These are phyloP conservation scores for Prosopis cineraria DNA, from an alignment of 306 rosid species.

Conservation along the genomic window DNA sequence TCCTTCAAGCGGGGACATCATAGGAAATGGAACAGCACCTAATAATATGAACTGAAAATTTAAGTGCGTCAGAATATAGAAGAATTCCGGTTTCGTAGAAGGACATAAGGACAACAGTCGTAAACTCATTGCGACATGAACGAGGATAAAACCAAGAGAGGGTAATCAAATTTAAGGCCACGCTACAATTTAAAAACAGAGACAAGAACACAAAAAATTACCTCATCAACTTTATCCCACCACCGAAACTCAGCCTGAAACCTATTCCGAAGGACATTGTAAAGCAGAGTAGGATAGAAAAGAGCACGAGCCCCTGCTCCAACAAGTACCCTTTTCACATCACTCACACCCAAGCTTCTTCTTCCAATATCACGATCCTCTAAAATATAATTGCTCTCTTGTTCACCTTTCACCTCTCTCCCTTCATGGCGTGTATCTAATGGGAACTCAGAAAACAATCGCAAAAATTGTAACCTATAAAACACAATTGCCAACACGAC, in stretches of 20 bases:
- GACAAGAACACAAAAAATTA: constrained; percentile 34
- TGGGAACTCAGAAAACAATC: constrained; percentile 33
- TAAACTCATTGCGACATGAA: neutral
- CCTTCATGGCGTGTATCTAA: constrained; percentile 69
- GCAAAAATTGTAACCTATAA: neutral
- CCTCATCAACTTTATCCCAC: constrained; percentile 98
- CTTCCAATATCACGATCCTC: constrained; percentile 29
- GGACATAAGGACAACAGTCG: constrained; percentile 2
- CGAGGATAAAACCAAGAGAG: constrained; percentile 4
- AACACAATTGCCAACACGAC: constrained; percentile 14
- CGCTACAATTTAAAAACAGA: neutral
- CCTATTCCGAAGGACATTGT: constrained; percentile 87
- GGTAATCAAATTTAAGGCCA: constrained; percentile 20
- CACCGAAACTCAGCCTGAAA: constrained; percentile 90
- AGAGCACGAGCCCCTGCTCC: constrained; percentile 98
- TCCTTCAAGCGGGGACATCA: constrained; percentile 85
- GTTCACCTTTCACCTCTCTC: constrained; percentile 55
- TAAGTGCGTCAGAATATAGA: constrained; percentile 38
- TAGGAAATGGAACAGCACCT: constrained; percentile 98
- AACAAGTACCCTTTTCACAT: constrained; percentile 69
- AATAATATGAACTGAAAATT: constrained; percentile 77
- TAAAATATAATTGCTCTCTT: constrained; percentile 34
- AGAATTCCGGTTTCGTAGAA: constrained; percentile 11
- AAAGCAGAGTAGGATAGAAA: constrained; percentile 88
- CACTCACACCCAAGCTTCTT: constrained; percentile 41